These are phyloP conservation scores for Hygrocybe coccinea DNA, from an alignment of 768 basidiomycete species.

Conservation along the genomic window DNA sequence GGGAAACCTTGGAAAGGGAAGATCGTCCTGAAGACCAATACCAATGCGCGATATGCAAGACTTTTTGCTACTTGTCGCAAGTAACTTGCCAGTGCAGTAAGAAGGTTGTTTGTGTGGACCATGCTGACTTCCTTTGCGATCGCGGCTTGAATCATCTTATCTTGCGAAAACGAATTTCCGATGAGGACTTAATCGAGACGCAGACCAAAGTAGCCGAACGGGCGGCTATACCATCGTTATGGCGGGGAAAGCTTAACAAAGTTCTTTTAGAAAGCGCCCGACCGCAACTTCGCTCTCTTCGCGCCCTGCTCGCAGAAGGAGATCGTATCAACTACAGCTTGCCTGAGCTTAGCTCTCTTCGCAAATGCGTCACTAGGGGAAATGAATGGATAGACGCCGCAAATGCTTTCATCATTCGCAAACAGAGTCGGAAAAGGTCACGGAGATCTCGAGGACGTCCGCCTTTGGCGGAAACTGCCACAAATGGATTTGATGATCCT, in stretches of 20 bases:
- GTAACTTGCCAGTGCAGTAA: conserved; percentile 76
- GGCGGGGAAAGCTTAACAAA: conserved; percentile 67
- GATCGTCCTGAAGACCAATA: conserved; percentile 92
- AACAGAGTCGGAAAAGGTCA: conserved; percentile 74
- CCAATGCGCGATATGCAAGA: conserved; percentile 90
- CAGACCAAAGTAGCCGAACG: conserved; percentile 62
- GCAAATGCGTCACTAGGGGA: conserved; percentile 74
- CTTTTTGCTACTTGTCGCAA: conserved; percentile 93
- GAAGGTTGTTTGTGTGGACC: conserved; percentile 81
- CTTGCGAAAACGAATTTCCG: conserved; percentile 77
- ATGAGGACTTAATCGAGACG: conserved; percentile 68
- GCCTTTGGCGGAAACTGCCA: conserved; percentile 35
- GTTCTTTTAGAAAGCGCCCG: conserved; percentile 62
- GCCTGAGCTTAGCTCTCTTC: conserved; percentile 63
- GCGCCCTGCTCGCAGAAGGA: conserved; percentile 80
- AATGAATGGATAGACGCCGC: conserved; percentile 88
- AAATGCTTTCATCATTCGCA: conserved; percentile 71
- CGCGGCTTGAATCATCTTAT: conserved; percentile 43
- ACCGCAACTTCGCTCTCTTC: conserved; percentile 71
- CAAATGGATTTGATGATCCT: conserved; percentile 44
- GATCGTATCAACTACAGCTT: conserved; percentile 78
- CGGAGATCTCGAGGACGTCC: conserved; percentile 57
- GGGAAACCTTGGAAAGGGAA: conserved; percentile 67
- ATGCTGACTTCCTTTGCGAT: conserved; percentile 72
- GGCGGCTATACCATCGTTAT: conserved; percentile 67